phyloP scores from a whole-genome alignment of 257 asterid genomes.

The Eucommia ulmoides region DNA sequence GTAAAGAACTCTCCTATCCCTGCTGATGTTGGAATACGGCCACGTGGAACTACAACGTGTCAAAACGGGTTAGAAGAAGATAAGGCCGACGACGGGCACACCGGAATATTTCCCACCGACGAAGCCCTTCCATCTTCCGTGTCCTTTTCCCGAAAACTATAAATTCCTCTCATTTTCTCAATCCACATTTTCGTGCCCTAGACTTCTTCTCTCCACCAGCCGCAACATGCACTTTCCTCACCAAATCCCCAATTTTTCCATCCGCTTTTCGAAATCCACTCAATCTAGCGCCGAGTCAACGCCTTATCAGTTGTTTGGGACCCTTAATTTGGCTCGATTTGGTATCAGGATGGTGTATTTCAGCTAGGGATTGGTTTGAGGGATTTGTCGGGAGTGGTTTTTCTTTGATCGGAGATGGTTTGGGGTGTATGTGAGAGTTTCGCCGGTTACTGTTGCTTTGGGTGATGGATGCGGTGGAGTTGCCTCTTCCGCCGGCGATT shows the following conservation, averaged over 20 bases:
- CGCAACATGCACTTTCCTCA: conserved; percentile 14
- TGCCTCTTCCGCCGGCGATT: conserved; percentile 16
- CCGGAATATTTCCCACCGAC: conserved; percentile 27
- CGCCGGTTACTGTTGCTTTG: conserved; percentile 12
- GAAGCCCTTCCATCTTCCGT: conserved; percentile 14
- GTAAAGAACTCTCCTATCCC: too few relatives aligned
- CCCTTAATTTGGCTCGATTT: not conserved
- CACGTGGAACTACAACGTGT: conserved; percentile 19
- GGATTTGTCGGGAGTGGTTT: not conserved
- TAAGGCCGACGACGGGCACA: conserved; percentile 19
- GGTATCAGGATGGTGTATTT: not conserved
- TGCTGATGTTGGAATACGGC: too few relatives aligned
- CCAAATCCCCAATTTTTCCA: conserved; percentile 7
- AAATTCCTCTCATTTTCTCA: conserved; percentile 24
- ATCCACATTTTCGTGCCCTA: conserved; percentile 25
- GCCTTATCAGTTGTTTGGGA: not conserved
- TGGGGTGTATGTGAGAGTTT: conserved; percentile 27
- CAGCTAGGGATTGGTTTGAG: conserved; percentile 13
- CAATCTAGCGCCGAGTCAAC: not conserved
- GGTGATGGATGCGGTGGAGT: conserved; percentile 28
- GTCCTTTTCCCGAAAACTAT: conserved; percentile 46
- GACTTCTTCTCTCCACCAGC: conserved; percentile 15
- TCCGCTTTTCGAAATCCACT: not conserved
- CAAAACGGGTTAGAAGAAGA: conserved; percentile 6
- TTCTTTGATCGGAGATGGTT: conserved; percentile 4